Base-by-base conservation (phyloP, 2,329 filamentous ascomycete genomes). In the Coniochaeta hoffmannii region DNA sequence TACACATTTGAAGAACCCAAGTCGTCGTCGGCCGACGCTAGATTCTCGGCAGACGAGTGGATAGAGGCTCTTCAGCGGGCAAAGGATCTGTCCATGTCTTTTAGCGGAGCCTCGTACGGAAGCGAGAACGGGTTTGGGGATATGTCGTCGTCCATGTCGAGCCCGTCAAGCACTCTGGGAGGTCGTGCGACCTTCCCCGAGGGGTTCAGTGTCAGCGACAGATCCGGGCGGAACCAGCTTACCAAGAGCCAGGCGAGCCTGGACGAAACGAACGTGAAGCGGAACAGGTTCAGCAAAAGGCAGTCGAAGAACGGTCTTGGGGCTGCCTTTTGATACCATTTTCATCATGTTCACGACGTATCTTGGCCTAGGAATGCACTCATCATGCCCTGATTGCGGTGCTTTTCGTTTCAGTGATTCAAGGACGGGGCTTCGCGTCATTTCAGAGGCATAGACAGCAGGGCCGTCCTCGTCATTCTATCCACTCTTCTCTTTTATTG, bases 1-100 rank as follows among this genome's bases (percentile, higher is more conserved):
- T 94, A 89, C 68, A 88, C 88, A 14, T 99, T 99, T 65, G 94
- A 99, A 73, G 92, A 97, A 65, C 80, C 85, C n/a, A 96, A 95
- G 68, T 80, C 85, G 17, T 81, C 76, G 59, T 77, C 79, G 22
- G 86, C 85, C 60, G 80, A 79, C 41, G 82, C 81, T 44, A 84
- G 85, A 58, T 80, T 84, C 56, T 86, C 86, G 4, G 88, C 89
- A 5, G 86, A 94, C 61, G 93, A 97, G 69, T 99, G 94, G 94
- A 80, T 97, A 51, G 92, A 96, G 64, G 86, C 85, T 38, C 77
- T 99, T 41, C 90, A 96, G 62, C 85, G 89, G 61, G 91, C 94
- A 6, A 88, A 87, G 65, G 92, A 97, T 58, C 79, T 95, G 63
- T 93, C 90, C 4, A 69, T 89, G 32, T 88, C 88, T 2, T 88